Evolutionary conservation across 495 filamentous ascomycete genomes (phyloP).

Genomic region (Lepidopterella palustris): DNA sequence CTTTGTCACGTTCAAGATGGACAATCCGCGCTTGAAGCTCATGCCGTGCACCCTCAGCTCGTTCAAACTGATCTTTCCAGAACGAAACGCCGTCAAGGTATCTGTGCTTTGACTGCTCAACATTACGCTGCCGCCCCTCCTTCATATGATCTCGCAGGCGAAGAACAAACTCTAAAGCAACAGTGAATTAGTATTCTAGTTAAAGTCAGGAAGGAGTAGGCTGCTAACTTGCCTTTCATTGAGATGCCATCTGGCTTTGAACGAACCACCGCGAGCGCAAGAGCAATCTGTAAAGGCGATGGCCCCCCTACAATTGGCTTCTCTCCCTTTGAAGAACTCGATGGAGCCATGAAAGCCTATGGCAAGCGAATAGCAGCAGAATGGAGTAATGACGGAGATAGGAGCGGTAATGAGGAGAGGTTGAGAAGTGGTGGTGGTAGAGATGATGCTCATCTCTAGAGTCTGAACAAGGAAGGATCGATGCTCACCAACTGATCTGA

Average conservation of each 20-base stretch:
- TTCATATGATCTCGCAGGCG: slow-evolving; percentile 13
- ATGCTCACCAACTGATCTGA: too few relatives aligned
- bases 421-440: too few relatives aligned
- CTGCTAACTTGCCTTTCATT: slow-evolving; percentile 10
- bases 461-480: too few relatives aligned
- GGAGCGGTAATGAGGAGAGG: too few relatives aligned
- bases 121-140: neutral
- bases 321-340: neutral
- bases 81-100: slow-evolving; percentile 14
- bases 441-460: too few relatives aligned
- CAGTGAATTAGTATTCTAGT: neutral
- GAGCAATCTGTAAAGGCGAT: slow-evolving; percentile 11
- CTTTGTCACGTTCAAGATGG: slow-evolving; percentile 5
- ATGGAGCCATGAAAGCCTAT: neutral
- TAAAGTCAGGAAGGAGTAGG: neutral
- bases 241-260: slow-evolving; percentile 19
- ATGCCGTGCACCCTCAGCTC: neutral
- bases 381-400: neutral
- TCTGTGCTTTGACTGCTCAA: neutral
- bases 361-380: neutral
- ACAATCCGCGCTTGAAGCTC: slow-evolving; percentile 7
- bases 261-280: slow-evolving; percentile 20
- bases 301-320: neutral
- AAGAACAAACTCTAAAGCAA: slow-evolving; percentile 14
- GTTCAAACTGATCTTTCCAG: slow-evolving; percentile 15